Evolutionary conservation across 257 asterid genomes (phyloP).

Genomic region (Plantago ovata): DNA sequence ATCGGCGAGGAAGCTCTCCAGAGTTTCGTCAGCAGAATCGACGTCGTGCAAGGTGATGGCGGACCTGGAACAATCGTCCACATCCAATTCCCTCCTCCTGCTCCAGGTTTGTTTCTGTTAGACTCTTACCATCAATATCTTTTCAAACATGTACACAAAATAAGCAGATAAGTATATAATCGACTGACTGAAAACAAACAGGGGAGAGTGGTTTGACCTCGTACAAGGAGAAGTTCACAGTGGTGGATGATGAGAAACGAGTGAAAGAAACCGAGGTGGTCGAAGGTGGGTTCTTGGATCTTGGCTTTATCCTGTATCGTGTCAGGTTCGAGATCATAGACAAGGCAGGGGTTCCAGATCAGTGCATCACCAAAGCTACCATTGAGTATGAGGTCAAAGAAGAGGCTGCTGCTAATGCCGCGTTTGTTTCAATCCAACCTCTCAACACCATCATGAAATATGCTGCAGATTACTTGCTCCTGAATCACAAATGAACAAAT

Average conservation of each 20-base stretch:
- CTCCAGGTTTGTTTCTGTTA: slow-evolving; percentile 13
- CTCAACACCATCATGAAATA: slow-evolving; percentile 33
- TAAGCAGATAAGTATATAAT: background rate
- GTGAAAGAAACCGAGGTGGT: slow-evolving; percentile 47
- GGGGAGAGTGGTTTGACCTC: slow-evolving; percentile 26
- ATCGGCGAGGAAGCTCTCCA: slow-evolving; percentile 31
- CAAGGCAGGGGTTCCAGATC: slow-evolving; percentile 21
- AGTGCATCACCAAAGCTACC: slow-evolving; percentile 45
- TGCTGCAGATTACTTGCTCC: slow-evolving; percentile 31
- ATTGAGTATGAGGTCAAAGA: slow-evolving; percentile 55
- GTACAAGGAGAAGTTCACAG: slow-evolving; percentile 55
- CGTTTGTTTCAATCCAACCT: slow-evolving; percentile 39
- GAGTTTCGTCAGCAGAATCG: slow-evolving; percentile 29
- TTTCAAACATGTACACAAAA: no score
- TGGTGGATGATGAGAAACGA: slow-evolving; percentile 47
- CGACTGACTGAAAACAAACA: no score
- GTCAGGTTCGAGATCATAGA: slow-evolving; percentile 45
- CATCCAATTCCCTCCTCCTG: slow-evolving; percentile 40
- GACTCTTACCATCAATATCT: background rate
- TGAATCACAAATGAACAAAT: background rate
- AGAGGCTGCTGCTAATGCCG: slow-evolving; percentile 40
- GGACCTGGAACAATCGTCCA: slow-evolving; percentile 46
- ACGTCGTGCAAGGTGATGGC: slow-evolving; percentile 54
- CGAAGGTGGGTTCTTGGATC: slow-evolving; percentile 60
- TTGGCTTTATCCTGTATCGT: slow-evolving; percentile 43